These are phyloP conservation scores for Diplotaxis tenuifolia DNA, from an alignment of 345 rosid species.

Conservation along the genomic window DNA sequence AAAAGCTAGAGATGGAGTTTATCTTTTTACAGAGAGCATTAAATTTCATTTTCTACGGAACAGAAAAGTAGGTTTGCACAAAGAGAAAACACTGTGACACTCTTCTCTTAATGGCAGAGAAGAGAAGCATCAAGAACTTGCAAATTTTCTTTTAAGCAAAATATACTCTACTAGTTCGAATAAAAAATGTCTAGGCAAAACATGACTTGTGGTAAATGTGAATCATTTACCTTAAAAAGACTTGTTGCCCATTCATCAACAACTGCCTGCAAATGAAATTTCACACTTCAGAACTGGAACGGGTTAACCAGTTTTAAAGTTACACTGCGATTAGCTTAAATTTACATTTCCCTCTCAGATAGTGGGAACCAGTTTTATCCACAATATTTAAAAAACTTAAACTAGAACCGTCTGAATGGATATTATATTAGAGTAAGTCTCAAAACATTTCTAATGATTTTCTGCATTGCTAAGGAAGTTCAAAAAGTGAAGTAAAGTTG, in stretches of 20 bases:
- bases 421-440: conserved; percentile 10
- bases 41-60: background rate
- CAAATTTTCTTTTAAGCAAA: background rate
- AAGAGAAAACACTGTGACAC: conserved; percentile 3
- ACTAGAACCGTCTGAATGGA: background rate
- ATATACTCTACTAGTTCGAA: background rate
- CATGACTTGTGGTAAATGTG: conserved; percentile 15
- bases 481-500: conserved; percentile 8
- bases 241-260: conserved; percentile 98
- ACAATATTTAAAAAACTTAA: background rate
- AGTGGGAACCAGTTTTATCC: background rate
- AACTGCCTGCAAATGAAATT: conserved; percentile 64
- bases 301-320: background rate
- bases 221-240: conserved; percentile 68
- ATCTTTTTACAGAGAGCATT: background rate
- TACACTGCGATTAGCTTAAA: background rate
- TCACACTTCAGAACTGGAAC: conserved; percentile 26
- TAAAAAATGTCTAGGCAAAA: conserved; percentile 8
- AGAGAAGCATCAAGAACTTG: conserved; percentile 4
- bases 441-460: background rate
- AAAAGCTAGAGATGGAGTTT: background rate
- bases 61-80: conserved; percentile 10
- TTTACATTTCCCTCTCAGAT: background rate
- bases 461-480: background rate
- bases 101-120: conserved; percentile 7